These are phyloP conservation scores for Trypanosoma melophagium DNA, from an alignment of 208 protist species.

Conservation along the genomic window DNA sequence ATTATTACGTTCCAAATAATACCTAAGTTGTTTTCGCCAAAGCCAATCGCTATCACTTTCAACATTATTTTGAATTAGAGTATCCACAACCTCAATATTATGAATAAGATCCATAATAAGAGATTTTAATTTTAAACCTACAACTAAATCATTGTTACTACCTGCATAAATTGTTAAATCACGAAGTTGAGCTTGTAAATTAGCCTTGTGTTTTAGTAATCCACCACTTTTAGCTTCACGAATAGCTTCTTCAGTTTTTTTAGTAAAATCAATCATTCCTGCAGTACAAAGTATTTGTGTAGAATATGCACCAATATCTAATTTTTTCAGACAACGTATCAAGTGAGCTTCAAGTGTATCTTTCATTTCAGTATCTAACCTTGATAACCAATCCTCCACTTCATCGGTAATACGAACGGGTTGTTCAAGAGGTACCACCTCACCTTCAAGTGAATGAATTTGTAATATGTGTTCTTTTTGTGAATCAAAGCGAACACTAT, in stretches of 20 bases:
- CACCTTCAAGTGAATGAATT: constrained; percentile 92
- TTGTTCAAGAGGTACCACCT: constrained; percentile 90
- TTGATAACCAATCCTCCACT: constrained; percentile 95
- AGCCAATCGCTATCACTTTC: constrained; percentile 90
- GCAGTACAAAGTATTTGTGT: constrained; percentile 95
- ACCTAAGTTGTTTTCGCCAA: constrained; percentile 98
- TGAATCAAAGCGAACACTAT: constrained; percentile 93
- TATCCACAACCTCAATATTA: constrained; percentile 96
- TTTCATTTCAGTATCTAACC: constrained; percentile 93
- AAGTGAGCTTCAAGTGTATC: constrained; percentile 90
- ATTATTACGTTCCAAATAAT: constrained; percentile 81
- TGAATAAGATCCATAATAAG: constrained; percentile 98
- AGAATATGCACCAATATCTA: constrained; percentile 89
- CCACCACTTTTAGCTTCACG: constrained; percentile 59
- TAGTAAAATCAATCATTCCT: constrained; percentile 94
- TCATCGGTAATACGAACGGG: constrained; percentile 92
- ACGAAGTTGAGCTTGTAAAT: constrained; percentile 76
- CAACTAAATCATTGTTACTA: constrained; percentile 82
- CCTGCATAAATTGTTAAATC: constrained; percentile 81
- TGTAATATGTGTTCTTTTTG: constrained; percentile 87
- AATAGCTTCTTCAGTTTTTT: constrained; percentile 88
- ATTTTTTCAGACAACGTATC: constrained; percentile 72
- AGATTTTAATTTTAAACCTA: constrained; percentile 95
- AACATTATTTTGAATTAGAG: constrained; percentile 78
- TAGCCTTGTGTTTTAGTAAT: constrained; percentile 73